Percentiles rank a stretch among this genome's conserved stretches.
These are phyloP conservation scores for Fusarium continuum DNA, from an alignment of 2,329 filamentous ascomycete species.

Conservation along the genomic window DNA sequence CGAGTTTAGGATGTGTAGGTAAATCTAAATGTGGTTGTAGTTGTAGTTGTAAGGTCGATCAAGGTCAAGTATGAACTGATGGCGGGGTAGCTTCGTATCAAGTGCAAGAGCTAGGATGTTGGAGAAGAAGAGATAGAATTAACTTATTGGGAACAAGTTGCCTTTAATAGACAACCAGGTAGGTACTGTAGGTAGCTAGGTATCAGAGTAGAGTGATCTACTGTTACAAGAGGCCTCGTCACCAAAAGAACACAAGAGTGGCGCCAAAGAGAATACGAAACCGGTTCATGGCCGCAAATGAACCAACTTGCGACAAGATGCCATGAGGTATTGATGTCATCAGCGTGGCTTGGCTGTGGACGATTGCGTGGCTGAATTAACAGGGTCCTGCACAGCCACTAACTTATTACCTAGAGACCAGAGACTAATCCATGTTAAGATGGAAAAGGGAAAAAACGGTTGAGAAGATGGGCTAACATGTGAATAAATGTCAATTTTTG, in stretches of 20 bases:
- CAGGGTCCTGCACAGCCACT: constrained; percentile 37
- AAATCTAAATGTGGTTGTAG: background rate
- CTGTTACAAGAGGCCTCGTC: constrained; percentile 35
- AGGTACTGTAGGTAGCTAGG: no score
- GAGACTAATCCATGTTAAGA: no score
- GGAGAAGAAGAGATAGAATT: background rate
- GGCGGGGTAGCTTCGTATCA: constrained; percentile 32
- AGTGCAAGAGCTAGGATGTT: constrained; percentile 9
- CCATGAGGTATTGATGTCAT: constrained; percentile 37
- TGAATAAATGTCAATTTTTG: background rate
- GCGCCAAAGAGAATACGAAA: constrained; percentile 28
- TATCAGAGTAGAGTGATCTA: background rate
- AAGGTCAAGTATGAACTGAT: constrained; percentile 12
- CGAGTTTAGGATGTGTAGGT: background rate
- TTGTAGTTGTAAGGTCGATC: constrained; percentile 16
- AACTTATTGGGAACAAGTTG: background rate
- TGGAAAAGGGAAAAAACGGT: background rate
- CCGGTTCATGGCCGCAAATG: constrained; percentile 27
- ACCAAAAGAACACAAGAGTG: constrained; percentile 13
- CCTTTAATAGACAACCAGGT: constrained; percentile 19
- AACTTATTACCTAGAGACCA: no score
- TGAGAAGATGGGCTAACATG: background rate
- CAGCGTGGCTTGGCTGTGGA: constrained; percentile 31
- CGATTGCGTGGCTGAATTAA: constrained; percentile 33
- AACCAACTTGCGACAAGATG: constrained; percentile 20